phyloP scores from a whole-genome alignment of 2,329 filamentous ascomycete species.

The Hypoxylon sp. region DNA sequence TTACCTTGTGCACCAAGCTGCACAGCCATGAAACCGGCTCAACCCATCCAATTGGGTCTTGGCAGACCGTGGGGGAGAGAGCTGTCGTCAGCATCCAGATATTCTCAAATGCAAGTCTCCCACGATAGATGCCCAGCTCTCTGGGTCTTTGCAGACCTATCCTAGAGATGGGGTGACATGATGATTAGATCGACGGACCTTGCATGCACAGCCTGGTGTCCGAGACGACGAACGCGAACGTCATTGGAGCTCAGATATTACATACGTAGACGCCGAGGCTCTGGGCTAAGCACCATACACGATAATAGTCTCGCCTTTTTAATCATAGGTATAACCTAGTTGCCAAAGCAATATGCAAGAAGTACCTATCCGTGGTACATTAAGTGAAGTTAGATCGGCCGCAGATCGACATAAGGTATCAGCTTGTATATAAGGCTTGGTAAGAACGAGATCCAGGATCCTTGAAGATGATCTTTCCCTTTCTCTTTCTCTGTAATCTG shows the following conservation, averaged over 20 bases:
- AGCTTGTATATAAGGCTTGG: constrained; percentile 3
- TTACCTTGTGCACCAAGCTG: constrained; percentile 24
- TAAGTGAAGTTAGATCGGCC: constrained; percentile 18
- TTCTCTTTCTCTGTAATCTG: neutral
- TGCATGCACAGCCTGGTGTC: constrained; percentile 17
- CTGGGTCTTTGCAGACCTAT: neutral
- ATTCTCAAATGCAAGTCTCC: neutral
- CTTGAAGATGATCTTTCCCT: constrained; percentile 8
- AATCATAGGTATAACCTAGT: constrained; percentile 11
- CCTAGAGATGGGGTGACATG: constrained; percentile 12
- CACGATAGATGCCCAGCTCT: constrained; percentile 2
- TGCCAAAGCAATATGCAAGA: constrained; percentile 11
- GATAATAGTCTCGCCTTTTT: neutral
- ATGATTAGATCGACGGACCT: constrained; percentile 15
- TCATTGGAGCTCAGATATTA: constrained; percentile 7
- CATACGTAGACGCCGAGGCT: constrained; percentile 29
- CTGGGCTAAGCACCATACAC: constrained; percentile 5
- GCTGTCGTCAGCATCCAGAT: constrained; percentile 21
- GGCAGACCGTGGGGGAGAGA: constrained; percentile 11
- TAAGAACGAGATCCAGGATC: constrained; percentile 11
- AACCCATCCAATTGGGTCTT: constrained; percentile 16
- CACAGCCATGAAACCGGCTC: constrained; percentile 24
- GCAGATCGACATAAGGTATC: constrained; percentile 15
- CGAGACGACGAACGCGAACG: neutral
- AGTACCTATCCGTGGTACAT: constrained; percentile 17